Conservation (phyloP, 78 protist species). For the Dictyostelium brefeldianum region DNA sequence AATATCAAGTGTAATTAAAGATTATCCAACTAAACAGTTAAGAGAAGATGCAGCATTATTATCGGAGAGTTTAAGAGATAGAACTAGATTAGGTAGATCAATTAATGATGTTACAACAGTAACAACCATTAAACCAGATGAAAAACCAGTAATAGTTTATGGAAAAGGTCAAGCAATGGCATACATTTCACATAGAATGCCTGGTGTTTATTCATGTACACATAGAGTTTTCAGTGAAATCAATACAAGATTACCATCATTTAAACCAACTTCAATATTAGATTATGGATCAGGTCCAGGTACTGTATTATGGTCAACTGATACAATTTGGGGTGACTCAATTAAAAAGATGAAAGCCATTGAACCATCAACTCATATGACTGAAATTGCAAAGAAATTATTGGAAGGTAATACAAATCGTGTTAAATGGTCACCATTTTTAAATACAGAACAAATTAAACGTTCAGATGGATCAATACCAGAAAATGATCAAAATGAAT, state of each 20-base stretch:
- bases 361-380: slow-evolving; percentile 76
- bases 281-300: slow-evolving; percentile 89
- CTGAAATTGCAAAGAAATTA: slow-evolving; percentile 51
- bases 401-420: slow-evolving; percentile 45
- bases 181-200: slow-evolving; percentile 81
- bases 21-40: slow-evolving; percentile 22
- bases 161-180: slow-evolving; percentile 75
- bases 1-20: slow-evolving; percentile 40
- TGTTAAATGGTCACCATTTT: slow-evolving; percentile 72
- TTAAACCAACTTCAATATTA: slow-evolving; percentile 68
- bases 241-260: slow-evolving; percentile 59
- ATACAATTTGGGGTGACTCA: slow-evolving; percentile 52
- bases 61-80: slow-evolving; percentile 30
- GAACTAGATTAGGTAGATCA: slow-evolving; percentile 34
- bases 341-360: slow-evolving; percentile 57
- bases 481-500: slow-evolving; percentile 20
- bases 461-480: neutral
- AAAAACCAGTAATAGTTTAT: slow-evolving; percentile 71
- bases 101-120: neutral
- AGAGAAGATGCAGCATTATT: slow-evolving; percentile 30
- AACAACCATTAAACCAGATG: slow-evolving; percentile 28
- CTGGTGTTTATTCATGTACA: slow-evolving; percentile 85
- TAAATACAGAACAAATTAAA: neutral
- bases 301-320: slow-evolving; percentile 82
- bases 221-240: slow-evolving; percentile 82